Base-by-base conservation (phyloP, 768 basidiomycete genomes). In the Suillus fuscotomentosus region DNA sequence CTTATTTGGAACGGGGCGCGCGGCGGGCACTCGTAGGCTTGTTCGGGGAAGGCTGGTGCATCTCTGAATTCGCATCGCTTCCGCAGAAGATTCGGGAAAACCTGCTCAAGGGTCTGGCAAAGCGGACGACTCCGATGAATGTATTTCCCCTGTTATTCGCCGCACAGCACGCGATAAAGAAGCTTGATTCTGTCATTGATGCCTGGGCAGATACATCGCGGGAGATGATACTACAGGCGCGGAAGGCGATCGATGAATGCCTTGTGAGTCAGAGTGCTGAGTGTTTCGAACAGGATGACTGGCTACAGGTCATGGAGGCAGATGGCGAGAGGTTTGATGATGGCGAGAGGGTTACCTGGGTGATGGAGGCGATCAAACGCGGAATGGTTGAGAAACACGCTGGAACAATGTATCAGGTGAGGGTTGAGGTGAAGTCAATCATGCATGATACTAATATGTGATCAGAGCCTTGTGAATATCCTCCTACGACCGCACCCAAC, bases 1-100 rank as follows among this genome's bases (percentile, higher is more conserved):
- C 80, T 0, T 79, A 84, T 43, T 84, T 98, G 4, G 89, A 92
- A 47, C 81, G 87, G 5, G 89, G 89, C 0, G 88, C 91, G 0
- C 82, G 91, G 14, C 81, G 88, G 6, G 92, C 90, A 14, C 80
- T 98, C 8, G 88, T 95, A 0, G 88, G 89, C 0, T 82, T 93
- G 38, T 98, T 93, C 71, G 94, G 94, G 5, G 91, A 94, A 67
- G 90, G 91, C 3, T 97, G 95, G 96, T 90, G 87, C 74, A 90
- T 86, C 0, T 74, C 84, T 43, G 95, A 97, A 62, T 92, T 98
- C 69, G 91, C 91, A 0, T 75, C 77, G 0, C 80, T 97, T 2
- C 82, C 88, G 3, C 82, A 81, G 63, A 88, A 88, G 67, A 81
- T 86, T 22, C 84, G 90, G 45, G 87, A 91, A 27, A 79, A 78